Evolutionary conservation across 2,329 filamentous ascomycete species (phyloP).

Genomic region (Fusarium virguliforme): DNA sequence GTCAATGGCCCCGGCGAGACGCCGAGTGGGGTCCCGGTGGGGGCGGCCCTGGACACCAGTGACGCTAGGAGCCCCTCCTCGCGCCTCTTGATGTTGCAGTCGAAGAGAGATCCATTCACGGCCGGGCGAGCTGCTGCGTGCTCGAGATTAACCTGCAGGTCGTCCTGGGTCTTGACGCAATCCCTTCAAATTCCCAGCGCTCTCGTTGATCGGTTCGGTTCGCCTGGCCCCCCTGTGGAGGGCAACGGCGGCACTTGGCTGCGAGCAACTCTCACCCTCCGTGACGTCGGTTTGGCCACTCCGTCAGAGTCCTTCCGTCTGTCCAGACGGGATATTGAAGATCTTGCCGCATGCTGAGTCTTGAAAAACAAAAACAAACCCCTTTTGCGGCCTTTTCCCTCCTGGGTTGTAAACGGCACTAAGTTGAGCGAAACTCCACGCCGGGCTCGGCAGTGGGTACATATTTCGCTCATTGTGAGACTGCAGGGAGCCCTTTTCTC

Average conservation of each 20-base stretch:
- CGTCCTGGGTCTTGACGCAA: constrained; percentile 14
- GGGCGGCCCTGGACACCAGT: constrained; percentile 39
- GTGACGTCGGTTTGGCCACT: constrained; percentile 47
- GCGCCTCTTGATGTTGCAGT: constrained; percentile 28
- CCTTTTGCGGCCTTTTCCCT: constrained; percentile 19
- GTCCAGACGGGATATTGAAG: constrained; percentile 15
- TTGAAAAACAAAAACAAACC: constrained; percentile 8
- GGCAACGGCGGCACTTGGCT: constrained; percentile 37
- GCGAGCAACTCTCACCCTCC: constrained; percentile 32
- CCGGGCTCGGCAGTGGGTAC: constrained; percentile 21
- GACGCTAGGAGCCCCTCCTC: constrained; percentile 45
- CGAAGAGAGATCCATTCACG: constrained; percentile 30
- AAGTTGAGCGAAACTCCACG: constrained; percentile 18
- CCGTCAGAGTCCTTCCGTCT: constrained; percentile 22
- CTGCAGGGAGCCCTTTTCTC: constrained; percentile 25
- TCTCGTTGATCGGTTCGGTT: constrained; percentile 27
- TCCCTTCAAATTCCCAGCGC: constrained; percentile 21
- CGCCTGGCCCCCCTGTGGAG: constrained; percentile 30
- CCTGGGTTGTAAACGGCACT: constrained; percentile 12
- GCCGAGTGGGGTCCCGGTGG: constrained; percentile 49
- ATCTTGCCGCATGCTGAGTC: constrained; percentile 21
- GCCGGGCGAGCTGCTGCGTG: constrained; percentile 30
- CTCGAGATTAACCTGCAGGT: constrained; percentile 10
- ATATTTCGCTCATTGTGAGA: constrained; percentile 43
- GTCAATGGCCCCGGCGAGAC: constrained; percentile 47